Base-by-base conservation (phyloP, 2,329 filamentous ascomycete genomes). In the Curvularia eragrostidis region DNA sequence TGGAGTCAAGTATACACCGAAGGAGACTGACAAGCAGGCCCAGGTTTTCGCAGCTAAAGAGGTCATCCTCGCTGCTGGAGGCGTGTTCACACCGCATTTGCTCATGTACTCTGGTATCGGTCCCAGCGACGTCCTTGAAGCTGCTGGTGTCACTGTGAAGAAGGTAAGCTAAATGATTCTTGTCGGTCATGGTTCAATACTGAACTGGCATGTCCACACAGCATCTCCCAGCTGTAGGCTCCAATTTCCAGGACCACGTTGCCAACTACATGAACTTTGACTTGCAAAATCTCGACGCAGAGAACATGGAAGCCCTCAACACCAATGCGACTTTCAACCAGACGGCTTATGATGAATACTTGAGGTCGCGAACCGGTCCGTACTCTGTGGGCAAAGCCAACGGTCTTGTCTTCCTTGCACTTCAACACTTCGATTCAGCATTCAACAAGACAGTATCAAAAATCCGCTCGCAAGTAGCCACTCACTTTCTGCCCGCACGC, bases 41-140 rank as follows among this genome's bases (percentile, higher is more conserved):
- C 57, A 61, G 8, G 67, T 56, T 9, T 62, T 64, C 4, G 68
- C 68, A 2, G 34, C 62, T 7, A 72, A 72, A 48, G 86, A 89
- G 64, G 80, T 88, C n/a, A 80, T 89, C 26, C 68, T 89, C 1
- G 84, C 84, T 1, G 87, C 87, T 1, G 81, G 79, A 24, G 75
- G 52, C 87, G 30, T 80, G 83, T 64, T 85, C 84, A 1, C 87
- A 84, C 1, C 84, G 84, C 69, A 72, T 88, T 12, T 78, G 87
- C 8, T 67, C 21, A 65, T 57, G 55, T 58, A 62, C 9, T 64
- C 59, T 42, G 65, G 69, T 8, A 58, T 71, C 18, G 69, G 68
- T 1, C 67, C 66, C 0, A 59, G 57, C n/a, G 49, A 62, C 19
- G 57, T 68, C 21, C 58, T 69, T n/a, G 46, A 41, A 19, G 67